These are phyloP conservation scores for Echinosphaeria canescens DNA, from an alignment of 2,329 filamentous ascomycete genomes.

Conservation along the genomic window DNA sequence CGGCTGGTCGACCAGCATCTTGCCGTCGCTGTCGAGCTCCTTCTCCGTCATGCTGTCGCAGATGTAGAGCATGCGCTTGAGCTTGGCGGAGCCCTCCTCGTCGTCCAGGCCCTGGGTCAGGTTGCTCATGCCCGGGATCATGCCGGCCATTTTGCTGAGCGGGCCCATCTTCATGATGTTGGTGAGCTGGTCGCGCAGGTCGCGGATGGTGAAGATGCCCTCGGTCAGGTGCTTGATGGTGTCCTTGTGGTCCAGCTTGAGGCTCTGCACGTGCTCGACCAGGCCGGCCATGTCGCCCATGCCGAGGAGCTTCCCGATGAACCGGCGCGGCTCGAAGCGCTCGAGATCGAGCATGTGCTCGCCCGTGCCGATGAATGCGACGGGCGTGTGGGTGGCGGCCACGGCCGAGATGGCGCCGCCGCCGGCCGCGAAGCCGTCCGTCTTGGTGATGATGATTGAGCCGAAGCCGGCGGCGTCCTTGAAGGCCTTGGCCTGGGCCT, in stretches of 20 bases:
- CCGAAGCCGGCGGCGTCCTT: slow-evolving; percentile 95
- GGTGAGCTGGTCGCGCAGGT: slow-evolving; percentile 81
- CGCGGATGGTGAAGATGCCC: slow-evolving; percentile 86
- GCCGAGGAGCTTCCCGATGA: slow-evolving; percentile 80
- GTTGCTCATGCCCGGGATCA: slow-evolving; percentile 89
- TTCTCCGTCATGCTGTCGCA: slow-evolving; percentile 97
- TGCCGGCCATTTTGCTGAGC: slow-evolving; percentile 89
- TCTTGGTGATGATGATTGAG: slow-evolving; percentile 98
- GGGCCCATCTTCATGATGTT: slow-evolving; percentile 99
- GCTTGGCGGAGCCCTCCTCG: slow-evolving; percentile 79
- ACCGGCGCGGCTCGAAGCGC: slow-evolving; percentile 77
- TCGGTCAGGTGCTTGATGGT: slow-evolving; percentile 98
- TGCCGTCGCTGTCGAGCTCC: slow-evolving; percentile 88
- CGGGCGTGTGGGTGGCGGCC: slow-evolving; percentile 86
- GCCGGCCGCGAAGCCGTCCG: slow-evolving; percentile 83
- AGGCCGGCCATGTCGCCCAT: slow-evolving; percentile 95
- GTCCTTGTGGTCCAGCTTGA: slow-evolving; percentile 94
- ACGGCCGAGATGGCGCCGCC: slow-evolving; percentile 97
- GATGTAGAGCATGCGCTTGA: slow-evolving; percentile 98
- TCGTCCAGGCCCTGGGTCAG: slow-evolving; percentile 96
- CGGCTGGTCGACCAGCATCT: slow-evolving; percentile 81
- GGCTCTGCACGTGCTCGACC: slow-evolving; percentile 87
- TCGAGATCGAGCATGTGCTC: slow-evolving; percentile 95
- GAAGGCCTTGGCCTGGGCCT: slow-evolving; percentile 88
- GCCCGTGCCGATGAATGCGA: slow-evolving; percentile 94